Percentiles rank a stretch among this genome's conserved stretches.
These are phyloP conservation scores for Kluyveromyces sp. DNA, from an alignment of 1,139 yeast genomes.

Conservation along the genomic window DNA sequence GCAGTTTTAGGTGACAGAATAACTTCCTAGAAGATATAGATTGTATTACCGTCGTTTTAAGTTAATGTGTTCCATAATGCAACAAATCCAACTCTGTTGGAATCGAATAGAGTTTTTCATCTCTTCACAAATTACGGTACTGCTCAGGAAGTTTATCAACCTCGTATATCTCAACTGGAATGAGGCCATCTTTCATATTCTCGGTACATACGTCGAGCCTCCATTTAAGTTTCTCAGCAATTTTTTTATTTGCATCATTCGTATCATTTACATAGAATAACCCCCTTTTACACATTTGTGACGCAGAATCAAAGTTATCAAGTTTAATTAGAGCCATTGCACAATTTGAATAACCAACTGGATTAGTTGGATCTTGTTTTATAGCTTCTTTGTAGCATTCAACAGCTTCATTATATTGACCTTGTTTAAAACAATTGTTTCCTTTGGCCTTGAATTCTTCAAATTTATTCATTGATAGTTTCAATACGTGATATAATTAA, in stretches of 20 bases:
- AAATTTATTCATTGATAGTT: constrained; percentile 2
- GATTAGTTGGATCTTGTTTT: constrained; percentile 43
- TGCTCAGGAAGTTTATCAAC: constrained; percentile 43
- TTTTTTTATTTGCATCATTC: constrained; percentile 18
- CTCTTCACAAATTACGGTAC: constrained; percentile 18
- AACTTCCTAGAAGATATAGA: no score
- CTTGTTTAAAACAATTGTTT: constrained; percentile 52
- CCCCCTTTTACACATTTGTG: constrained; percentile 54
- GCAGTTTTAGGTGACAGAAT: no score
- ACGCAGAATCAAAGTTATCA: constrained; percentile 47
- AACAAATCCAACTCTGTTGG: no score
- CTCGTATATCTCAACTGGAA: constrained; percentile 35
- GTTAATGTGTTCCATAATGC: no score
- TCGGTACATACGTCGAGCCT: constrained; percentile 47
- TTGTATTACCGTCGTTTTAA: no score
- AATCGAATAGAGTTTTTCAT: neutral
- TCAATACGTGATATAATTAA: constrained; percentile 3
- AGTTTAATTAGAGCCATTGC: constrained; percentile 66
- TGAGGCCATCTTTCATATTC: constrained; percentile 11
- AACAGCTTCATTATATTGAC: constrained; percentile 52
- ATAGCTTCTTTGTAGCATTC: constrained; percentile 61
- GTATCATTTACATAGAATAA: constrained; percentile 34
- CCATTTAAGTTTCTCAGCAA: constrained; percentile 47
- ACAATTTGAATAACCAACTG: constrained; percentile 68
- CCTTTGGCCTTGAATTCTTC: constrained; percentile 41